phyloP scores from a whole-genome alignment of 2,329 filamentous ascomycete genomes.

The Bipolaris victoriae region DNA sequence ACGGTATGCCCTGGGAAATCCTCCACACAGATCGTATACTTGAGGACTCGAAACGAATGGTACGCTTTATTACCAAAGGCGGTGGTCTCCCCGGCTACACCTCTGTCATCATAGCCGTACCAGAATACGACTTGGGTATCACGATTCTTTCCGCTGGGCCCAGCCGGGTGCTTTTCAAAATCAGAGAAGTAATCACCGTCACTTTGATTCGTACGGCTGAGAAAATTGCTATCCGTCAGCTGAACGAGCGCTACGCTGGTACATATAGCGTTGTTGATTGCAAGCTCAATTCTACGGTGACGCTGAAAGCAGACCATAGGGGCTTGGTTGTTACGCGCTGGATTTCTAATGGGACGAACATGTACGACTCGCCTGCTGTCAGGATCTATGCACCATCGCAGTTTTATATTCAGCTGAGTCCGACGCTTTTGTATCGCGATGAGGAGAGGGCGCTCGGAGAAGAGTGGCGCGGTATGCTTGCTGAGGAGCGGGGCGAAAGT shows the following conservation, averaged over 20 bases:
- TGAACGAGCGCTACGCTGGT: constrained; percentile 31
- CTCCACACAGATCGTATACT: constrained; percentile 52
- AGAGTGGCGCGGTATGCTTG: constrained; percentile 41
- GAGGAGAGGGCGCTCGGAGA: constrained; percentile 40
- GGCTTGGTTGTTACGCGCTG: constrained; percentile 37
- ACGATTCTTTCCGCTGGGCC: background rate
- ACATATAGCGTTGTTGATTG: constrained; percentile 29
- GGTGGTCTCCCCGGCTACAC: constrained; percentile 50
- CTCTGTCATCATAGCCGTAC: background rate
- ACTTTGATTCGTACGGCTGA: background rate
- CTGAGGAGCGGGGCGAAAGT: constrained; percentile 19
- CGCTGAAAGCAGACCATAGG: constrained; percentile 29
- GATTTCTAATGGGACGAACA: constrained; percentile 41
- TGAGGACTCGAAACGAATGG: constrained; percentile 41
- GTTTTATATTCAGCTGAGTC: constrained; percentile 33
- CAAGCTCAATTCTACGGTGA: constrained; percentile 36
- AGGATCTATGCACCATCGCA: constrained; percentile 1
- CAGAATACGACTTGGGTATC: background rate
- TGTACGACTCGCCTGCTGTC: constrained; percentile 11
- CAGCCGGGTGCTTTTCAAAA: background rate
- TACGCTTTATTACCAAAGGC: constrained; percentile 55
- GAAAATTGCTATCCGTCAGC: background rate
- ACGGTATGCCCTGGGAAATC: constrained; percentile 58
- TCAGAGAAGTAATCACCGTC: background rate
- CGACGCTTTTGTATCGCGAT: constrained; percentile 38